These are phyloP conservation scores for Rhizopogon vesiculosus DNA, from an alignment of 768 basidiomycete genomes.

Conservation along the genomic window DNA sequence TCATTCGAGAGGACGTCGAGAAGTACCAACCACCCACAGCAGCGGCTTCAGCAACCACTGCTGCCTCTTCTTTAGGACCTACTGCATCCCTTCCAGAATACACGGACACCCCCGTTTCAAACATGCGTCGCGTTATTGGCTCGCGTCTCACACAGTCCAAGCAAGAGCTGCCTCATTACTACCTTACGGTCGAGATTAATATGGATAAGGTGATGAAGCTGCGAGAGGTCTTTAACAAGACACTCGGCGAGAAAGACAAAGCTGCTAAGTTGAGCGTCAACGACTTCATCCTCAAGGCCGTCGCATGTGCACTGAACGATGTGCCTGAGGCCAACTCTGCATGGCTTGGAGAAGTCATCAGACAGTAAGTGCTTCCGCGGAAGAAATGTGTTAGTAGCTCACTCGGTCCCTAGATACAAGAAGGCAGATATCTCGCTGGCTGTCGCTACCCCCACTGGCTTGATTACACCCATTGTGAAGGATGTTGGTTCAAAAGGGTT, in stretches of 20 bases:
- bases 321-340: conserved; percentile 98
- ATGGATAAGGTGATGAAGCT: conserved; percentile 97
- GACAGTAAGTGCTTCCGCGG: conserved; percentile 62
- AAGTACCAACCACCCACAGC: conserved; percentile 64
- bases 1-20: conserved; percentile 93
- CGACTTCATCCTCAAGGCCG: conserved; percentile 97
- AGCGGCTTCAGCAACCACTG: conserved; percentile 35
- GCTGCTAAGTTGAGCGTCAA: conserved; percentile 92
- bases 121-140: conserved; percentile 94
- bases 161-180: conserved; percentile 95
- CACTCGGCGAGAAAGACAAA: conserved; percentile 83
- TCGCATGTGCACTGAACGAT: conserved; percentile 84
- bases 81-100: conserved; percentile 66
- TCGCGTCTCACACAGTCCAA: conserved; percentile 88
- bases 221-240: conserved; percentile 92
- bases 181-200: conserved; percentile 89
- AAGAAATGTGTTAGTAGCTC: background rate
- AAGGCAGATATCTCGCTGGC: conserved; percentile 97
- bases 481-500: conserved; percentile 92
- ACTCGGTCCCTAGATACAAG: conserved; percentile 60
- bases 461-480: conserved; percentile 97
- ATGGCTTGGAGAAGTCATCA: conserved; percentile 93
- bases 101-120: conserved; percentile 84
- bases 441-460: conserved; percentile 91
- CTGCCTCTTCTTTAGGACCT: conserved; percentile 40